phyloP scores from a whole-genome alignment of 257 asterid species.

The Forsythia suspensa region DNA sequence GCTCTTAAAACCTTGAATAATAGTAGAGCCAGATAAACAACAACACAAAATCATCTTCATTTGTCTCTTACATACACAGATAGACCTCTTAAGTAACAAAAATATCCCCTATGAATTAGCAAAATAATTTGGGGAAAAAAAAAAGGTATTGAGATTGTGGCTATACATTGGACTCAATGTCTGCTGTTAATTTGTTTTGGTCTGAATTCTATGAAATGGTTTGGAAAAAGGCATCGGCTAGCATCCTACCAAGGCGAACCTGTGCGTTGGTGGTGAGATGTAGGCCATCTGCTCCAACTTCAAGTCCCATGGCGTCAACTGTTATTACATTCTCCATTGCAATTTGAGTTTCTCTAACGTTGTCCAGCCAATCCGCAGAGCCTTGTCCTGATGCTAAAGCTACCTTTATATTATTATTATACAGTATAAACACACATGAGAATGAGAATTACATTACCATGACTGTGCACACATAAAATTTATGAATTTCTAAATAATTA shows the following conservation, averaged over 20 bases:
- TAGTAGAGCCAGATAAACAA: no score
- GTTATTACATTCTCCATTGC: slow-evolving; percentile 43
- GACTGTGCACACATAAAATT: no score
- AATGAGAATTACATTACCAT: neutral
- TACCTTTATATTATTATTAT: slow-evolving; percentile 34
- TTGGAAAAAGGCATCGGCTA: slow-evolving; percentile 46
- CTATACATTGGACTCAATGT: neutral
- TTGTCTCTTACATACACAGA: neutral
- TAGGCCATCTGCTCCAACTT: slow-evolving; percentile 39
- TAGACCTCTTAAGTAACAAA: no score
- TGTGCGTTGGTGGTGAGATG: slow-evolving; percentile 58
- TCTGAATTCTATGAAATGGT: neutral
- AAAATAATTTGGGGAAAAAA: no score
- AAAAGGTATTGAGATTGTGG: neutral
- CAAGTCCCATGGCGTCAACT: slow-evolving; percentile 67
- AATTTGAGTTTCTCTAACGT: slow-evolving; percentile 58
- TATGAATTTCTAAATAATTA: neutral
- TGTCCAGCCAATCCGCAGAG: slow-evolving; percentile 40
- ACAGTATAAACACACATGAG: neutral
- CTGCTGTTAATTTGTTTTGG: neutral
- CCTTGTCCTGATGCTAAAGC: slow-evolving; percentile 71
- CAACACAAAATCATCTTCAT: no score
- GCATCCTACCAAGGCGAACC: slow-evolving; percentile 52
- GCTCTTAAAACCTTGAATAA: no score
- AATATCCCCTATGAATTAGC: neutral